Evolutionary conservation across 2,329 filamentous ascomycete species (phyloP), one percentile per base, ranked within the genome.

Genomic region (Nakataea oryzae): DNA sequence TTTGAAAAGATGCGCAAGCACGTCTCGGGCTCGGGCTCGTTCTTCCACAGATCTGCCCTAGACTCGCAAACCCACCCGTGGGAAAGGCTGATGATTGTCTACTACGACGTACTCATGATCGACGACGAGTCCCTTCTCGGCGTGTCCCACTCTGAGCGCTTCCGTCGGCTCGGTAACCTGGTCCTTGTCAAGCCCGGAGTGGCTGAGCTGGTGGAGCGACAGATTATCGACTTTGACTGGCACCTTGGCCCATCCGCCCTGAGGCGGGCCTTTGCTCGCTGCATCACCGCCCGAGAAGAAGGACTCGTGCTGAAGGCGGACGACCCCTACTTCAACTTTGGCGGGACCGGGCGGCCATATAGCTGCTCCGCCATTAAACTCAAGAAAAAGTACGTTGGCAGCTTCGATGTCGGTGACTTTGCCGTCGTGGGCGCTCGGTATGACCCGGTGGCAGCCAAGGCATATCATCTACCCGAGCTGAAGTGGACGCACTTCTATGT

Each of bases 1-100:
- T 96, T 96, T 67, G 86, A 95, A 67, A 89, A 91, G 68, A 88
- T 96, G 64, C 83, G 91, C 57, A 93, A 91, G 67, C 88, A 96
- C 69, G 83, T 96, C 29, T 79, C 82, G 9, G 83, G 91, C 54
- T 88, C 89, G 57, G 91, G 91, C 1, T 78, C 78, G 0, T 88
- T 85, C 62, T 75, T 96, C 61, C 86, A 89, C 1, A 87, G 60
- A 13, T 61, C 82, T 0, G 79, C 84, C 7, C 76, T 82, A 62
- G 91, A 96, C 70, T 91, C 88, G 0, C 82, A 83, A 81, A 74
- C 76, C 0, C 76, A 78, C 32, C 71, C 74, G 11, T 71, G 78
- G 62, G 82, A 86, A 64, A 82, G 84, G 63, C 69, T 86, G 2
- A 86, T 86, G 83, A 80, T 87, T 29, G 73, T 87, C 21, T 86